Evolutionary conservation across 805 yeast species (phyloP).

Genomic region (Metschnikowia peoriensis): DNA sequence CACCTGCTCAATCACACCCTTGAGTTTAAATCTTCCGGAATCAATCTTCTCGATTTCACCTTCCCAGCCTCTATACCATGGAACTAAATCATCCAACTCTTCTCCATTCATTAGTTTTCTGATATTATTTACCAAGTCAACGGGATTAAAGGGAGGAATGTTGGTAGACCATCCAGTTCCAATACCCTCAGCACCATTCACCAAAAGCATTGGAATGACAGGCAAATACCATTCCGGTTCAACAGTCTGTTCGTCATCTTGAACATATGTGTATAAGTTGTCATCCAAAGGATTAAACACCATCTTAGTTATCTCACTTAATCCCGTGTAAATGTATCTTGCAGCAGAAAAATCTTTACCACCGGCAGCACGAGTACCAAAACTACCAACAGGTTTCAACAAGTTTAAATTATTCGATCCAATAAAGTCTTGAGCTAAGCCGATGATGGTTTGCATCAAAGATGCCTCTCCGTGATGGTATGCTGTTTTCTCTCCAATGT

Average conservation of each 20-base stretch:
- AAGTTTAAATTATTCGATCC: conserved; percentile 88
- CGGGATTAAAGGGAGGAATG: conserved; percentile 87
- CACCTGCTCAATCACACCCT: conserved; percentile 77
- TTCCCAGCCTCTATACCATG: conserved; percentile 97
- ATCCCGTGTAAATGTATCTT: conserved; percentile 89
- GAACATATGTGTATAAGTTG: conserved; percentile 71
- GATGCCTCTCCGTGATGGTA: conserved; percentile 96
- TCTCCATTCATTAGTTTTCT: conserved; percentile 71
- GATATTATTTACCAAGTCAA: conserved; percentile 74
- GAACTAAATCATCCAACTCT: conserved; percentile 68
- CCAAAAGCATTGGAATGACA: conserved; percentile 89
- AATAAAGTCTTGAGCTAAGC: conserved; percentile 91
- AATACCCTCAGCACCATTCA: conserved; percentile 96
- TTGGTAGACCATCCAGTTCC: conserved; percentile 99
- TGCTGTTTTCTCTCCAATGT: conserved; percentile 82
- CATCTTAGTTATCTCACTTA: conserved; percentile 69
- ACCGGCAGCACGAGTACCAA: conserved; percentile 94
- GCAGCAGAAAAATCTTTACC: conserved; percentile 99
- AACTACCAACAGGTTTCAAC: conserved; percentile 87
- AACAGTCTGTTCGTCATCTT: conserved; percentile 90
- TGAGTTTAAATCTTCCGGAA: conserved; percentile 68
- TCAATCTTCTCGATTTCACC: conserved; percentile 69
- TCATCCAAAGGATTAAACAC: conserved; percentile 81
- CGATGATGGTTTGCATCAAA: conserved; percentile 84
- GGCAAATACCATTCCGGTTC: conserved; percentile 97